Percentiles rank a stretch among this genome's conserved stretches.
phyloP scores from a whole-genome alignment of 306 rosid genomes.

The Lathyrus aphaca region DNA sequence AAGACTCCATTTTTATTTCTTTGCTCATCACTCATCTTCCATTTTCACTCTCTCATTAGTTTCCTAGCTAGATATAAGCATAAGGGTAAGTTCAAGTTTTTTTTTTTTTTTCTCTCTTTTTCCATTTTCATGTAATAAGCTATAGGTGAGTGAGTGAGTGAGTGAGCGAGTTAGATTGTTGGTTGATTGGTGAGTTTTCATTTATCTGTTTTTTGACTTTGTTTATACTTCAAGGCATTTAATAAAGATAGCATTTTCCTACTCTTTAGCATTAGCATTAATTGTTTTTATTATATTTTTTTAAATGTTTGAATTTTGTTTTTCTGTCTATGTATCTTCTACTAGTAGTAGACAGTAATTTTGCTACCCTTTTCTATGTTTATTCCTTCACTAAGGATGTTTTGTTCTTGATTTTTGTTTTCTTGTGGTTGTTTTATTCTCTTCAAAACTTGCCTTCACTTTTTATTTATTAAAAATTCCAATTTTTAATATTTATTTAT shows the following conservation, averaged over 20 bases:
- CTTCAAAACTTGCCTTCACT: constrained; percentile 43
- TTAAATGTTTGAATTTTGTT: background rate
- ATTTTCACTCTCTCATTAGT: constrained; percentile 8
- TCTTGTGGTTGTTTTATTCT: constrained; percentile 43
- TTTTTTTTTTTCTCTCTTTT: background rate
- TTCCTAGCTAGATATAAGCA: background rate
- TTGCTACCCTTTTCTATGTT: constrained; percentile 45
- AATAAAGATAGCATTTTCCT: constrained; percentile 4
- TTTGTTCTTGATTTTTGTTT: constrained; percentile 45
- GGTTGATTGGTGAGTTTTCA: constrained; percentile 31
- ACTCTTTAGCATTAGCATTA: constrained; percentile 21
- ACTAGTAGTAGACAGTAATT: constrained; percentile 38
- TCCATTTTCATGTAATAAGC: background rate
- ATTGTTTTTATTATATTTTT: background rate
- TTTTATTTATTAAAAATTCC: constrained; percentile 34
- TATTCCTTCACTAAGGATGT: constrained; percentile 38
- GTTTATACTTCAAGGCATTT: constrained; percentile 41
- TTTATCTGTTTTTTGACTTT: constrained; percentile 29
- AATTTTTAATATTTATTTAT: constrained; percentile 44
- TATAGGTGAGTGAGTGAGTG: background rate
- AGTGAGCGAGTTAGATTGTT: constrained; percentile 6
- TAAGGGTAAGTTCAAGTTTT: constrained; percentile 36
- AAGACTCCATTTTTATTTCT: background rate
- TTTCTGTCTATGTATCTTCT: constrained; percentile 26
- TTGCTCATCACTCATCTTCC: background rate